phyloP scores from a whole-genome alignment of 495 filamentous ascomycete species.

The Ramalina peruviana region DNA sequence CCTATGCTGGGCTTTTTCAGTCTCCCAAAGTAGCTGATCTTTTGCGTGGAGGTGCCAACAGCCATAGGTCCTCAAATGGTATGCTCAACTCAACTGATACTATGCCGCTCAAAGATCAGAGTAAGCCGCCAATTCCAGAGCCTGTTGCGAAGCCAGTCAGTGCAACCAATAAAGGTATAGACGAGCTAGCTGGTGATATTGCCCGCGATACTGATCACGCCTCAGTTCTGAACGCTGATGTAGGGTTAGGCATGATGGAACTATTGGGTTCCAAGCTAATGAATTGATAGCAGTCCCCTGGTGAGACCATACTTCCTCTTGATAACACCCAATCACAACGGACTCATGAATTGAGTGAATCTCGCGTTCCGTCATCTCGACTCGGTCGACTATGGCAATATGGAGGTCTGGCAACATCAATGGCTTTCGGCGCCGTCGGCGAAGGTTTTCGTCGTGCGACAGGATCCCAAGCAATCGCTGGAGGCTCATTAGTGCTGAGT shows the following conservation, averaged over 20 bases:
- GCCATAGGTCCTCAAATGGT: too few relatives aligned
- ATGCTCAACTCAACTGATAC: slow-evolving; percentile 7
- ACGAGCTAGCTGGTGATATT: slow-evolving; percentile 22
- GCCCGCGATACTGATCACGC: slow-evolving; percentile 17
- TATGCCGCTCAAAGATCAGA: slow-evolving; percentile 19
- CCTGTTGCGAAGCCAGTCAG: too few relatives aligned
- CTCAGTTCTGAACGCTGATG: slow-evolving; percentile 7
- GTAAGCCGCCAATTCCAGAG: slow-evolving; percentile 5
- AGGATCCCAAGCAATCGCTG: slow-evolving; percentile 36
- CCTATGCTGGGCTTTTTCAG: slow-evolving; percentile 47
- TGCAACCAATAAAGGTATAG: slow-evolving; percentile 15
- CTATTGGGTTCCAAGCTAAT: slow-evolving; percentile 22
- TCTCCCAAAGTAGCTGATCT: slow-evolving; percentile 44
- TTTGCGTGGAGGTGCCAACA: slow-evolving; percentile 17
- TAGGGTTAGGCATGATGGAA: slow-evolving; percentile 1
- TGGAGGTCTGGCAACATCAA: slow-evolving; percentile 78
- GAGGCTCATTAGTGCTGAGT: slow-evolving; percentile 76
- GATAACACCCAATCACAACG: slow-evolving; percentile 5
- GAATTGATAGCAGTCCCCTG: slow-evolving; percentile 25
- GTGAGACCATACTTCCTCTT: slow-evolving; percentile 1
- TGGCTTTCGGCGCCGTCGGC: slow-evolving; percentile 85
- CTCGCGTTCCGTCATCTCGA: slow-evolving; percentile 77
- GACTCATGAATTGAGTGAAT: slow-evolving; percentile 68
- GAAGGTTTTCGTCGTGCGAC: slow-evolving; percentile 65
- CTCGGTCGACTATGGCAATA: slow-evolving; percentile 89